Evolutionary conservation across 768 basidiomycete genomes (phyloP), one percentile per base, ranked within the genome.

Genomic region (Leccinum uliginosum): DNA sequence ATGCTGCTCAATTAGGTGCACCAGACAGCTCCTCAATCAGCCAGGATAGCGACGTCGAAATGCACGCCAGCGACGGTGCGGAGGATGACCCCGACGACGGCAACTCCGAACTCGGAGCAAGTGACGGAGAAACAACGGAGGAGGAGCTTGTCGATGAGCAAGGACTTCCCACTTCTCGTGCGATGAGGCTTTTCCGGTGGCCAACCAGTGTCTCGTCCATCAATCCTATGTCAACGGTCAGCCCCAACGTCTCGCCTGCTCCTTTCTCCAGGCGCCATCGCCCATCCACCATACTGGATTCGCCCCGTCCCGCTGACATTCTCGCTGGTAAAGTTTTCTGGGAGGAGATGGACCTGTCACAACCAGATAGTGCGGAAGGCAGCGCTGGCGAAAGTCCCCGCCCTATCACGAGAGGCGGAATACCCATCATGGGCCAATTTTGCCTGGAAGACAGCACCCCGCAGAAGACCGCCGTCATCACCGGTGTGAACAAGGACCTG

Each of bases 81-180:
- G 64, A 68, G 49, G 69, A 59, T 53, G 72, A 72, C 40, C 65
- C 62, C 12, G 76, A 77, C 43, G 79, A 80, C 34, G 78, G 69
- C 6, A 76, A 78, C 26, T 75, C 82, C 53, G 76, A 76, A 55
- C 73, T 81, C 56, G 80, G 75, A 47, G 82, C 78, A 38, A 80
- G 75, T 55, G 85, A 83, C 6, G 87, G 89, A 1, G 87, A 91
- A 60, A 89, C 89, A 4, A 91, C 91, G 2, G 90, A 91, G 66
- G 87, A 90, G 59, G 89, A 93, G 59, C 83, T 91, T 51, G 84
- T 91, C n/a, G 88, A 86, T 53, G 80, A 83, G 9, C 80, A 84
- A 58, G 83, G 86, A 54, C 75, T 89, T 6, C 87, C 85, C 26
- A 91, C 89, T 55, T 82, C 83, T n/a, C 83, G 83, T 54, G 87